Evolutionary conservation across 176 grass and related monocot genomes (phyloP), one percentile per base, ranked within the genome.

Genomic region (Thalia dealbata): DNA sequence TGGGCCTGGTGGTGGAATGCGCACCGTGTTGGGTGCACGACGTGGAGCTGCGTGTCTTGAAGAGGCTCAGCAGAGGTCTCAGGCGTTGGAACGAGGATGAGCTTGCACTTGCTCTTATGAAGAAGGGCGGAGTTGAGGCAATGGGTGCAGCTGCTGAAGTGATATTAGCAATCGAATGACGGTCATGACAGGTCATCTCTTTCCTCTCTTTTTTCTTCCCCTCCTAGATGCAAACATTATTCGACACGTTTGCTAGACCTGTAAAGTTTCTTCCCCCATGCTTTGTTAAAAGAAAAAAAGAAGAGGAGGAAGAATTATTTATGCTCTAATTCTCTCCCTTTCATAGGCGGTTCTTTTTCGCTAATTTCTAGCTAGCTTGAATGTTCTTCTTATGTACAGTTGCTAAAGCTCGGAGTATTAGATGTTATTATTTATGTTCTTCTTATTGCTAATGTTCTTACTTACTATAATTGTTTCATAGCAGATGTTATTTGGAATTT

Each of bases 1-100:
- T 96, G 28, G 81, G 76, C n/a, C 79, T 96, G 22, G 93, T 96
- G 44, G 89, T 96, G 46, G 82, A 92, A 70, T 92, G 89, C 23
- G 67, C 87, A 10, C 93, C 89, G 6, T 86, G 82, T 84, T 96
- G 90, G 93, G 81, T 90, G 82, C 84, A 65, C 30, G 87, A 96
- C 67, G 89, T 92, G 65, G 89, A 89, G 54, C 50, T 92, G 42
- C 77, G 74, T 58, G 86, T 84, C 65, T 76, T 96, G 72, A 88
- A 74, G 73, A 80, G 78, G 64, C 80, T 96, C 10, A 84, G 84
- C 61, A 71, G 50, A 26, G 93, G 93, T 2, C 85, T 96, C 48
- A 86, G 12, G 73, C 89, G 66, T 42, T 96, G 89, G 89, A 84
- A 78, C 2, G 89, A 96, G 78, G 82, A 86, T 10, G 87, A 85